These are phyloP conservation scores for Umbelopsis sp. DNA, from an alignment of 192 early-diverging fungal genomes.

Conservation along the genomic window DNA sequence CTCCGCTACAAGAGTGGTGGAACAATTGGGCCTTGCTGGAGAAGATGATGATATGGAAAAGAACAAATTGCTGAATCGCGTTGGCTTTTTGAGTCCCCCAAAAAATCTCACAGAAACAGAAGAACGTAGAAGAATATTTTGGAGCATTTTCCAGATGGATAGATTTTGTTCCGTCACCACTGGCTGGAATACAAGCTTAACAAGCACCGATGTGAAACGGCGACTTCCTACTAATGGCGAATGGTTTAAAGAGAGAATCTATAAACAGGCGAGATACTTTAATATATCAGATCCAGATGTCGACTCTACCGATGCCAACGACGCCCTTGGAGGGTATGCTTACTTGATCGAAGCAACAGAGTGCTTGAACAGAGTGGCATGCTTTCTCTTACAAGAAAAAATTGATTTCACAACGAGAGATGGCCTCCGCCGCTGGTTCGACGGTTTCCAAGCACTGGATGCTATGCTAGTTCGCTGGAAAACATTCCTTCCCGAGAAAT, in stretches of 20 bases:
- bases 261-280: slow-evolving; percentile 9
- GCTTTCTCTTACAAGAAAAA: neutral
- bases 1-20: slow-evolving; percentile 13
- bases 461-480: slow-evolving; percentile 19
- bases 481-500: slow-evolving; percentile 16
- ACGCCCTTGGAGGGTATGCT: slow-evolving; percentile 18
- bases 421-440: slow-evolving; percentile 8
- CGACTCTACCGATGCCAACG: neutral
- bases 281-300: slow-evolving; percentile 17
- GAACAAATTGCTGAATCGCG: slow-evolving; percentile 6
- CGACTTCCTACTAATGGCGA: slow-evolving; percentile 4
- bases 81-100: slow-evolving; percentile 2
- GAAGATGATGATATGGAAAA: slow-evolving; percentile 13
- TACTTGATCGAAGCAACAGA: slow-evolving; percentile 21
- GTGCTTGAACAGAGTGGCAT: slow-evolving; percentile 8
- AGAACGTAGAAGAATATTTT: slow-evolving; percentile 7
- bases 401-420: slow-evolving; percentile 1
- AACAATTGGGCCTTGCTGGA: slow-evolving; percentile 13
- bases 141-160: slow-evolving; percentile 23
- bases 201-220: slow-evolving; percentile 13
- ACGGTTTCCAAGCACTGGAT: slow-evolving; percentile 20
- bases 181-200: slow-evolving; percentile 22
- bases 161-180: slow-evolving; percentile 21
- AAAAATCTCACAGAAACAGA: slow-evolving; percentile 11
- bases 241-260: neutral